Evolutionary conservation across 192 early-diverging fungal genomes (phyloP), one percentile per base, ranked within the genome.

Genomic region (Backusella tuberculispora): DNA sequence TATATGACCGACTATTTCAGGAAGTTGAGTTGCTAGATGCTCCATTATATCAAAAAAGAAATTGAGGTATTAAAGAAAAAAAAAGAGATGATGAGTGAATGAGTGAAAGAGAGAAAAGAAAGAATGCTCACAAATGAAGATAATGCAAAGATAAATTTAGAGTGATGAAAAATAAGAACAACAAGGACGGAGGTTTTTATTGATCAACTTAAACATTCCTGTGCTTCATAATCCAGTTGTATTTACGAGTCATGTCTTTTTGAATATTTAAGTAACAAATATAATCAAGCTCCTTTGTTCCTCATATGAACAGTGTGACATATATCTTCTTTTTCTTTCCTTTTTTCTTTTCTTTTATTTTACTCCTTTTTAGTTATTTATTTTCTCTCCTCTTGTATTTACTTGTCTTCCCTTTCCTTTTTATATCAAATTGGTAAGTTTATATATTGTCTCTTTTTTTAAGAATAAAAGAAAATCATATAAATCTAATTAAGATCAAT

Each of bases 1-100:
- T 34, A 74, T 68, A 64, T 74, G 43, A 19, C 46, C n/a, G 40
- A 46, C 47, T 47, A 72, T 72, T n/a, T 72, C 64, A 41, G 53
- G 44, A 42, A 75, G 21, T 26, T 44, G 69, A 38, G 64, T 17
- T 38, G 44, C 60, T 47, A 66, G 45, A 43, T 66, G 75, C 21
- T 43, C 19, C 66, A 71, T 45, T 14, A 40, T 42, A n/a, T 41
- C n/a, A 45, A 45, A 60, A 67, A 34, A 14, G 42, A 41, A 34
- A 34, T 34, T 34, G 38, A 24, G 50, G 41, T 56, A 17, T 13
- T 44, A 43, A 63, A n/a, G 47, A 56, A 34, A 65, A 73, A 34
- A 2, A 34, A 34, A 34, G 29, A 34, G 29, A 34, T 34, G 29
- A 2, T 34, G 29, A 34, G 29, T 34, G 2, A 34, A 2, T 53